A percentile compares a stretch with the other conserved stretches of the same genome.
phyloP scores from a whole-genome alignment of 345 rosid species.

The Euphorbia peplus region DNA sequence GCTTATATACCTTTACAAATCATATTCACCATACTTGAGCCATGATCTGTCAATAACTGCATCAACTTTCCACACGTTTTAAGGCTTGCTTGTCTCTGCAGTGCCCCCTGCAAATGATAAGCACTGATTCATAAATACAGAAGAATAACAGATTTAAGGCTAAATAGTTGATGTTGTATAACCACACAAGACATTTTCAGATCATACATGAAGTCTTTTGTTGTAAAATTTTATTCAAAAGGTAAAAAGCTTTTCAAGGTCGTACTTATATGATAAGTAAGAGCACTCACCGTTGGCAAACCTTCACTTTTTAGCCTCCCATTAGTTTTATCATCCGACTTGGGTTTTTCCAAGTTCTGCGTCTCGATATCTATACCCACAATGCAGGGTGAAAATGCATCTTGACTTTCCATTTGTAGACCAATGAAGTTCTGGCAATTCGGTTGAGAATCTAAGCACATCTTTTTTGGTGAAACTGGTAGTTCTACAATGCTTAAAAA shows the following conservation, averaged over 20 bases:
- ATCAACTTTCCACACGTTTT: conserved; percentile 45
- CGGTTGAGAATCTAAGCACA: conserved; percentile 42
- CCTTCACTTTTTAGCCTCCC: conserved; percentile 50
- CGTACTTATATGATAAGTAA: not conserved
- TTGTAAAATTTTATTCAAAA: not conserved
- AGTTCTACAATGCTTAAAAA: conserved; percentile 65
- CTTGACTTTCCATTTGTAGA: conserved; percentile 51
- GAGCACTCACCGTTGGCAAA: conserved; percentile 44
- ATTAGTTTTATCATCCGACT: conserved; percentile 41
- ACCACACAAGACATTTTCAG: conserved; percentile 2
- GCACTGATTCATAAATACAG: conserved; percentile 12
- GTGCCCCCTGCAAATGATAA: conserved; percentile 58
- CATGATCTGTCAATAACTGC: conserved; percentile 26
- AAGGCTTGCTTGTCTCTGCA: conserved; percentile 84
- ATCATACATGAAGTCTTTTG: not conserved
- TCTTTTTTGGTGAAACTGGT: conserved; percentile 46
- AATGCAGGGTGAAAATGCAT: conserved; percentile 58
- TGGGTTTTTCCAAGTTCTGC: conserved; percentile 39
- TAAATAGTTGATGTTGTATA: not conserved
- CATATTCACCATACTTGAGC: conserved; percentile 25
- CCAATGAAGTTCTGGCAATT: conserved; percentile 58
- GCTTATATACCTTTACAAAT: conserved; percentile 21
- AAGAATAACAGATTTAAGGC: conserved; percentile 1
- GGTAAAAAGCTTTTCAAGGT: not conserved
- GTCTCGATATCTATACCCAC: conserved; percentile 63